phyloP scores from a whole-genome alignment of 2,329 filamentous ascomycete species.

The Juglanconis oblonga region DNA sequence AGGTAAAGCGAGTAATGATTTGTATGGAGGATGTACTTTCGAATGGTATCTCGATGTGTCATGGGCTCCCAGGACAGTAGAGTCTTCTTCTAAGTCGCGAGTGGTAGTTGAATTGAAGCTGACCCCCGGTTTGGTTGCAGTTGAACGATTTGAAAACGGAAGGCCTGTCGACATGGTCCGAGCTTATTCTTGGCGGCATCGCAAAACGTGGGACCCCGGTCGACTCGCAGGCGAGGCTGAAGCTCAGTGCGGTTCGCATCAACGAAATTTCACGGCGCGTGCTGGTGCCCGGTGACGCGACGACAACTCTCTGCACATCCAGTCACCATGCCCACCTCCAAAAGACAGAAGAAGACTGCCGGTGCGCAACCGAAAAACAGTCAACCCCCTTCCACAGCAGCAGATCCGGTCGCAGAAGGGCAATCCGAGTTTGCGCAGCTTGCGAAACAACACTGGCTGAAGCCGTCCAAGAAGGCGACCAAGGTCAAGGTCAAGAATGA shows the following conservation, averaged over 20 bases:
- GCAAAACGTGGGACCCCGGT: neutral
- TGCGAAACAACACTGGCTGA: conserved; percentile 83
- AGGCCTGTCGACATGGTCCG: neutral
- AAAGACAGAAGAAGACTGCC: conserved; percentile 54
- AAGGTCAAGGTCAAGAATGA: conserved; percentile 78
- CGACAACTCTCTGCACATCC: conserved; percentile 10
- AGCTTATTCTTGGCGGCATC: neutral
- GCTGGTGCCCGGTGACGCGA: conserved; percentile 11
- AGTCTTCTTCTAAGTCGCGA: neutral
- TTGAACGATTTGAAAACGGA: neutral
- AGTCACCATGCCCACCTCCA: conserved; percentile 54
- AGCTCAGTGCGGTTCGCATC: neutral
- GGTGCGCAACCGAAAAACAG: conserved; percentile 39
- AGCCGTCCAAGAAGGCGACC: conserved; percentile 54
- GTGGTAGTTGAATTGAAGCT: neutral
- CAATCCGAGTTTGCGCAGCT: conserved; percentile 66
- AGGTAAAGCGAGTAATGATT: neutral
- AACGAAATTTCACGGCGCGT: conserved; percentile 16
- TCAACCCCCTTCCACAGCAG: conserved; percentile 58
- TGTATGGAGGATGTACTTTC: neutral
- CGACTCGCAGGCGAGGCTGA: conserved; percentile 11
- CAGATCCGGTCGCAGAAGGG: conserved; percentile 65
- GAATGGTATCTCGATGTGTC: neutral
- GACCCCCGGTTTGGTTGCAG: neutral
- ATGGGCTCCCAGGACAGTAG: neutral